A percentile compares a stretch with the other conserved stretches of the same genome.
Conservation (phyloP, 78 protist genomes). For the Tieghemostelium lacteum region DNA sequence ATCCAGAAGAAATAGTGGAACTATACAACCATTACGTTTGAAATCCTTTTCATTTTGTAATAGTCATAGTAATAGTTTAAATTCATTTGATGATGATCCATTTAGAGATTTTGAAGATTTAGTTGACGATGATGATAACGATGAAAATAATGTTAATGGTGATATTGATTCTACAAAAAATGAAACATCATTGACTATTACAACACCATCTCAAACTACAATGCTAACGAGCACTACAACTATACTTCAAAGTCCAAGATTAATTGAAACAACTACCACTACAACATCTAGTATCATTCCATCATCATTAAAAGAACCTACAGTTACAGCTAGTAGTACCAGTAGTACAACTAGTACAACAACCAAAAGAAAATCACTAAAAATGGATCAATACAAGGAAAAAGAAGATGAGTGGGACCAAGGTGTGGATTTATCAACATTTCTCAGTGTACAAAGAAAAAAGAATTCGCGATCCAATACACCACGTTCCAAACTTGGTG, state of each 20-base stretch:
- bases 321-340: constrained; percentile 8
- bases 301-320: neutral
- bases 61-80: neutral
- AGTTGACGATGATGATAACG: neutral
- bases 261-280: constrained; percentile 12
- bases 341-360: neutral
- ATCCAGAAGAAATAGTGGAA: neutral
- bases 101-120: constrained; percentile 44
- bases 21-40: neutral
- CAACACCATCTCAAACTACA: neutral
- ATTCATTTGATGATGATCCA: constrained; percentile 15
- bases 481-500: too few species aligned
- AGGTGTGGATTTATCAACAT: constrained; percentile 18
- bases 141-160: neutral
- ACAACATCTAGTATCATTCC: neutral
- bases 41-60: neutral
- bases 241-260: constrained; percentile 45
- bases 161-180: neutral
- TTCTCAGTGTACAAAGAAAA: neutral
- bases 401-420: constrained; percentile 59
- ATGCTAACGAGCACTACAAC: constrained; percentile 45
- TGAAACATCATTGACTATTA: neutral
- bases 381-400: constrained; percentile 37
- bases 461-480: too few species aligned
- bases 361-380: neutral